phyloP scores from a whole-genome alignment of 106 monocot species.

The Hemerocallis citrina region DNA sequence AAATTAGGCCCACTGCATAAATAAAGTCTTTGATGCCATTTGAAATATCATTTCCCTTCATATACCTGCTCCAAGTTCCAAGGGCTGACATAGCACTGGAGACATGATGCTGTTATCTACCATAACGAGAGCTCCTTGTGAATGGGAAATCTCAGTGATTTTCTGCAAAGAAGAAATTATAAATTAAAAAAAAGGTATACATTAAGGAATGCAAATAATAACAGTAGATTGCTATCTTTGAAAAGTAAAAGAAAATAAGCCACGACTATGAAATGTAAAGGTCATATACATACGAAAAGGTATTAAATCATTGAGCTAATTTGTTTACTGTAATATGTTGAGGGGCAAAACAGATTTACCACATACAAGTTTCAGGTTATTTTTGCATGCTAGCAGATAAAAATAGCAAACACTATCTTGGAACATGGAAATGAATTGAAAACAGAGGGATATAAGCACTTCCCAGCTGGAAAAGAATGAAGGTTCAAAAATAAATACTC shows the following conservation, averaged over 20 bases:
- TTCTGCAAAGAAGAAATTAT: constrained; percentile 32
- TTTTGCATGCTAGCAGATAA: no score
- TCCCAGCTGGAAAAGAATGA: no score
- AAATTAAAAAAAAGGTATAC: background rate
- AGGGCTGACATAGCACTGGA: constrained; percentile 67
- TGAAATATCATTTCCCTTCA: background rate
- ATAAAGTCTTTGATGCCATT: background rate
- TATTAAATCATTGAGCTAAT: no score
- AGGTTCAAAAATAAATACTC: no score
- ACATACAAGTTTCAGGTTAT: no score
- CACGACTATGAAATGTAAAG: background rate
- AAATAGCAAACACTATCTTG: no score
- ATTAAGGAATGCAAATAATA: no score
- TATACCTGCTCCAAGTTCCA: constrained; percentile 92
- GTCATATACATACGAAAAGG: no score
- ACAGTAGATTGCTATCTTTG: background rate
- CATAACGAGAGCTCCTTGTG: constrained; percentile 73
- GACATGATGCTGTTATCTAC: constrained; percentile 99
- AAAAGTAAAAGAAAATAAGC: background rate
- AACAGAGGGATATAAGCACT: no score
- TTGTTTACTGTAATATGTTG: no score
- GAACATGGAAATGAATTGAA: no score
- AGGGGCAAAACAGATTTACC: no score
- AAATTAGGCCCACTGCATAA: background rate
- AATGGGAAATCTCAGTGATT: constrained; percentile 78